Conservation (phyloP, 108 stramenopile genomes). For the Conticribra guillardii region DNA sequence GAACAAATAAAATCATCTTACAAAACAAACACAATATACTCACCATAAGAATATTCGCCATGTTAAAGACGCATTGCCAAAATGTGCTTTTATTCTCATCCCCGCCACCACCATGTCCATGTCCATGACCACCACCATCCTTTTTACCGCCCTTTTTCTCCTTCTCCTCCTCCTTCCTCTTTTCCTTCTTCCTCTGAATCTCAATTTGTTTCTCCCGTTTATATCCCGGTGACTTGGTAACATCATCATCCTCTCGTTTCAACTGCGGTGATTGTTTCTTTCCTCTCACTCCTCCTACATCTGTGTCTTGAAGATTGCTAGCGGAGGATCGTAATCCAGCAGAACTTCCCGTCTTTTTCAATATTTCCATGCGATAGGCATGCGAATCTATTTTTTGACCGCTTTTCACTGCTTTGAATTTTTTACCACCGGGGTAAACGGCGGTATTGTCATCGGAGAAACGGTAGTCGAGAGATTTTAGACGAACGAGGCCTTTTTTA, state of each 20-base stretch:
- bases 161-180: conserved; percentile 2
- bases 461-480: conserved; percentile 44
- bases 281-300: conserved; percentile 41
- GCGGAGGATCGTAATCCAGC: too few relatives aligned
- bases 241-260: conserved; percentile 14
- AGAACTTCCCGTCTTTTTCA: background rate
- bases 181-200: conserved; percentile 29
- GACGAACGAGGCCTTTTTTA: conserved; percentile 25
- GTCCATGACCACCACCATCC: background rate
- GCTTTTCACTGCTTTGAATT: conserved; percentile 58
- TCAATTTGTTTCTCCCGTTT: conserved; percentile 38
- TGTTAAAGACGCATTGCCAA: conserved; percentile 68
- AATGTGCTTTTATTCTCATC: conserved; percentile 62
- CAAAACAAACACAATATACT: conserved; percentile 1
- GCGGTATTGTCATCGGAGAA: conserved; percentile 41
- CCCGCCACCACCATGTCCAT: background rate
- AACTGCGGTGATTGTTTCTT: too few relatives aligned
- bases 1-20: too few relatives aligned
- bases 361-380: background rate
- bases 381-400: conserved; percentile 52
- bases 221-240: conserved; percentile 39
- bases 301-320: too few relatives aligned
- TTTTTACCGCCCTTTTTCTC: background rate
- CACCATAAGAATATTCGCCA: conserved; percentile 82
- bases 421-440: conserved; percentile 21